Percentiles rank a stretch among this genome's conserved stretches.
phyloP scores from a whole-genome alignment of 257 asterid species.

The Solanum virginianum region DNA sequence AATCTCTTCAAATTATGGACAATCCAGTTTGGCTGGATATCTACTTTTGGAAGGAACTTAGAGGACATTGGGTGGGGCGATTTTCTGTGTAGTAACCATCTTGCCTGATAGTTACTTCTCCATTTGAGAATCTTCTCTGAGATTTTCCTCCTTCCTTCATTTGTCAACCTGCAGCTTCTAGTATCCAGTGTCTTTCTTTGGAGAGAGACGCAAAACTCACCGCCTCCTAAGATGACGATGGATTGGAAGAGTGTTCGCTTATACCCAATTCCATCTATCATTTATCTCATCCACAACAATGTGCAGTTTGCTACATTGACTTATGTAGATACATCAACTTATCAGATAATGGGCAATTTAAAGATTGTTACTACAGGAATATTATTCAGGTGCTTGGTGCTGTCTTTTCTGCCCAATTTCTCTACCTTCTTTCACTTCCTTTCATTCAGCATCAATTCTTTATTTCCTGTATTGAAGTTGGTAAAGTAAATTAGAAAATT shows the following conservation, averaged over 20 bases:
- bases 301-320: constrained; percentile 97
- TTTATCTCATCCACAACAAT: constrained; percentile 93
- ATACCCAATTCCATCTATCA: constrained; percentile 82
- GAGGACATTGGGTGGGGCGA: background rate
- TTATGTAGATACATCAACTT: constrained; percentile 87
- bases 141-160: background rate
- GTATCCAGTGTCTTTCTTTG: constrained; percentile 74
- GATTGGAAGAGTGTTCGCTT: constrained; percentile 75
- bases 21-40: background rate
- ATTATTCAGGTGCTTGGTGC: constrained; percentile 56
- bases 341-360: constrained; percentile 94
- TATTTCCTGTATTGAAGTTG: background rate
- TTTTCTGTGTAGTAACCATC: background rate
- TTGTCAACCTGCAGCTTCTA: constrained; percentile 51
- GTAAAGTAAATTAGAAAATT: constrained; percentile 3
- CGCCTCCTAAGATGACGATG: constrained; percentile 83
- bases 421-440: background rate
- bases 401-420: background rate
- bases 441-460: background rate
- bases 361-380: constrained; percentile 94
- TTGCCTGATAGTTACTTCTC: background rate
- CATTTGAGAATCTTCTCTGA: background rate
- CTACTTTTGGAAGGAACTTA: background rate
- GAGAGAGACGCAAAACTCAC: constrained; percentile 55
- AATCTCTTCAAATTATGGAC: background rate